Conservation (phyloP, 176 grass and related monocot species). For the Elaeis guineensis region DNA sequence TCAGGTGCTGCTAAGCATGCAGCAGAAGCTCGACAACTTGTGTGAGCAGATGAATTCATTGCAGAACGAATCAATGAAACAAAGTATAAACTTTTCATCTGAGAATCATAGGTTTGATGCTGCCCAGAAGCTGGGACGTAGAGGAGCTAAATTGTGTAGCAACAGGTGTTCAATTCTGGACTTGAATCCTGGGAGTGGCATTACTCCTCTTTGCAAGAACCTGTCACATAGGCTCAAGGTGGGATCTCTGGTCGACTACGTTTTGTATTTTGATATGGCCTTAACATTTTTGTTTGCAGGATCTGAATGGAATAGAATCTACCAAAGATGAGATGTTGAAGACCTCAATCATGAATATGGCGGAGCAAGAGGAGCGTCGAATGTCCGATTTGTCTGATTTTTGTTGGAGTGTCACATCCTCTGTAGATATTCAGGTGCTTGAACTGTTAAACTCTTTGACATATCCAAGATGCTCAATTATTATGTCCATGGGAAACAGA, state of each 20-base stretch:
- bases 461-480: neutral
- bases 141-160: conserved; percentile 5
- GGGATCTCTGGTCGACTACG: neutral
- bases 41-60: conserved; percentile 52
- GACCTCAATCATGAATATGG: conserved; percentile 18
- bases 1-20: conserved; percentile 62
- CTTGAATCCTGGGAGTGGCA: conserved; percentile 16
- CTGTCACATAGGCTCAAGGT: conserved; percentile 16
- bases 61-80: conserved; percentile 39
- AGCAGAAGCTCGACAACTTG: conserved; percentile 83
- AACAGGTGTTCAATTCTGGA: neutral
- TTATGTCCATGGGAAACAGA: neutral
- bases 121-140: conserved; percentile 20
- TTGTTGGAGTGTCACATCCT: conserved; percentile 81
- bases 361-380: conserved; percentile 71
- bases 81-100: conserved; percentile 22
- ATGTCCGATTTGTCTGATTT: conserved; percentile 93
- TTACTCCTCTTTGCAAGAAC: conserved; percentile 22
- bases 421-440: conserved; percentile 55
- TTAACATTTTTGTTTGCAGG: conserved; percentile 21
- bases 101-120: conserved; percentile 1
- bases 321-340: conserved; percentile 21
- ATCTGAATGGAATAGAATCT: conserved; percentile 18
- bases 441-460: neutral
- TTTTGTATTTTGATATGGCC: neutral